Percentiles rank a stretch among this genome's conserved stretches.
Conservation (phyloP, 176 grass and related monocot genomes). For the Carex scoparia region DNA sequence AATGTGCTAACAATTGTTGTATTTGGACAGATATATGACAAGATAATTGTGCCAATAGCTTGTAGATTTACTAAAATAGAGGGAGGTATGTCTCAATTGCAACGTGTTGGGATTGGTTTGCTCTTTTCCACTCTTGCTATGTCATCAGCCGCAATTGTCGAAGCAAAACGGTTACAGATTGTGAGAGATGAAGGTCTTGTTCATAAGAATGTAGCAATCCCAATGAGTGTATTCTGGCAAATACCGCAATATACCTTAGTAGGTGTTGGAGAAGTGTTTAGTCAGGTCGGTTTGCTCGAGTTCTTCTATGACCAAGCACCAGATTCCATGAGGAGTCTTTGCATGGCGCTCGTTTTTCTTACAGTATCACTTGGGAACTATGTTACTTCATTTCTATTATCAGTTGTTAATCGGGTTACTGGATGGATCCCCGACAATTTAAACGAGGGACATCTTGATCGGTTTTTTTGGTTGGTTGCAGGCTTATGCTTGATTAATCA, state of each 20-base stretch:
- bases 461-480: constrained; percentile 72
- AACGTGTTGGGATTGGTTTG: constrained; percentile 61
- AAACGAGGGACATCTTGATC: constrained; percentile 85
- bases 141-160: constrained; percentile 51
- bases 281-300: constrained; percentile 64
- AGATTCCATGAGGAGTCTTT: constrained; percentile 77
- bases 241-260: constrained; percentile 71
- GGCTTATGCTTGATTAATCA: constrained; percentile 60
- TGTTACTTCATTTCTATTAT: constrained; percentile 68
- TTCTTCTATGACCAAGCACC: constrained; percentile 89
- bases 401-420: constrained; percentile 46
- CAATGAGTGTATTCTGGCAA: constrained; percentile 85
- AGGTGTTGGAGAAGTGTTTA: constrained; percentile 71
- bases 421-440: constrained; percentile 89
- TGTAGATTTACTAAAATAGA: constrained; percentile 64
- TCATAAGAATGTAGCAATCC: constrained; percentile 46
- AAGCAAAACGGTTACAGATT: constrained; percentile 68
- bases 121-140: constrained; percentile 55
- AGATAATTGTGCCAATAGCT: constrained; percentile 56
- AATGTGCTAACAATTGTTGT: constrained; percentile 58
- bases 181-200: constrained; percentile 40
- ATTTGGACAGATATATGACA: constrained; percentile 70
- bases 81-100: constrained; percentile 76
- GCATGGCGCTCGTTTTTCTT: constrained; percentile 59
- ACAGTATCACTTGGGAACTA: constrained; percentile 71